Percentiles rank a stretch among this genome's conserved stretches.
Conservation (phyloP, 2,329 filamentous ascomycete genomes). For the Scedosporium boydii region DNA sequence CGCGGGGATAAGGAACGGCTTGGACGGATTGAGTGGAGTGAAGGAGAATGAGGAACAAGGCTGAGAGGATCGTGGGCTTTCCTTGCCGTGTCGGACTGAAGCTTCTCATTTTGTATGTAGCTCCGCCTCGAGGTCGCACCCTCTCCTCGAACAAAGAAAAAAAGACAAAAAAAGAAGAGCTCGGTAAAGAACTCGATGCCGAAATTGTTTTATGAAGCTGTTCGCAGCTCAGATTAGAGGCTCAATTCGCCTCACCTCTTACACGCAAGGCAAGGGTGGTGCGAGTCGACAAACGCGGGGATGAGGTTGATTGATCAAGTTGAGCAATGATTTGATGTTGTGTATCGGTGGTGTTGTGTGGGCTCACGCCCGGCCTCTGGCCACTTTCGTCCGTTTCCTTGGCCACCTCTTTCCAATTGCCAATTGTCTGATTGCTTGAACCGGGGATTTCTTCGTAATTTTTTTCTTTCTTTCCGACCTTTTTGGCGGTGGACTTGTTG, state of each 20-base stretch:
- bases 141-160: neutral
- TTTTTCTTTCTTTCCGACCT: neutral
- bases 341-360: neutral
- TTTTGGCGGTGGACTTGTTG: neutral
- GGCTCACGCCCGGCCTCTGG: conserved; percentile 1
- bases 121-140: neutral
- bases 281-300: neutral
- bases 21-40: conserved; percentile 18
- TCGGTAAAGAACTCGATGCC: neutral
- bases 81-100: neutral
- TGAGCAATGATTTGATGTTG: no score
- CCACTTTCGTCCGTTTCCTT: neutral
- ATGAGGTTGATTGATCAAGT: no score
- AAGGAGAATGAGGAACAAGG: conserved; percentile 28
- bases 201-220: neutral
- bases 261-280: neutral
- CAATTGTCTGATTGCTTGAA: neutral
- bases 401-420: neutral
- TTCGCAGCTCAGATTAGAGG: neutral
- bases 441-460: neutral
- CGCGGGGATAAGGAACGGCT: conserved; percentile 40
- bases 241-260: neutral
- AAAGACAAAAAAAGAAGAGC: neutral
- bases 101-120: neutral
- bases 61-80: neutral